Conservation (phyloP, 2,329 filamentous ascomycete species). For the Cadophora luteo-olivacea region DNA sequence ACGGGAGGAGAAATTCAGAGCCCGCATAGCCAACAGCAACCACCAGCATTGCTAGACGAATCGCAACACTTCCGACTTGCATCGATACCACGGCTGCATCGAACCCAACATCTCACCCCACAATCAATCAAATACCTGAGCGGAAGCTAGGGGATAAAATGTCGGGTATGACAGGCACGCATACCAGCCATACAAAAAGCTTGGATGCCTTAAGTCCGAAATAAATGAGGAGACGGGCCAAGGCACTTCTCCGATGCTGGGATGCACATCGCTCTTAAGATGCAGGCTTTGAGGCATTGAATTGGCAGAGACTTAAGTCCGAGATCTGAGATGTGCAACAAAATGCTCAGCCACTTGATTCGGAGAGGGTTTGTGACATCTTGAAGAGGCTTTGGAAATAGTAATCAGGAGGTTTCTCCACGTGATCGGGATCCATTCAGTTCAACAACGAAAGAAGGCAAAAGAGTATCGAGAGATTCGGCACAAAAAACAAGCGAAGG, state of each 20-base stretch:
- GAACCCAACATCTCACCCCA: no score
- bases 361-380: not conserved
- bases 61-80: not conserved
- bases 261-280: not conserved
- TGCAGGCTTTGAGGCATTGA: not conserved
- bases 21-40: not conserved
- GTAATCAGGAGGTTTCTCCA: slow-evolving; percentile 18
- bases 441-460: not conserved
- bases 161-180: not conserved
- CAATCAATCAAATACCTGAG: not conserved
- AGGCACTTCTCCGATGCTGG: not conserved
- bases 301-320: slow-evolving; percentile 21
- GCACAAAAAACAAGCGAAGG: not conserved
- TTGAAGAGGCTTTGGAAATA: not conserved
- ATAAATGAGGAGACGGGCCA: slow-evolving; percentile 5
- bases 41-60: not conserved
- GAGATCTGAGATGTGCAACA: slow-evolving; percentile 30
- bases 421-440: slow-evolving; percentile 6
- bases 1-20: not conserved
- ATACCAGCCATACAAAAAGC: not conserved
- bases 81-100: not conserved
- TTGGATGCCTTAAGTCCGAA: slow-evolving; percentile 20
- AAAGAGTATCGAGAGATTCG: slow-evolving; percentile 64
- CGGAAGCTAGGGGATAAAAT: not conserved
- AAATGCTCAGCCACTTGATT: slow-evolving; percentile 1